Conservation (phyloP, 495 filamentous ascomycete genomes). For the Sphaerosporella brunnea region DNA sequence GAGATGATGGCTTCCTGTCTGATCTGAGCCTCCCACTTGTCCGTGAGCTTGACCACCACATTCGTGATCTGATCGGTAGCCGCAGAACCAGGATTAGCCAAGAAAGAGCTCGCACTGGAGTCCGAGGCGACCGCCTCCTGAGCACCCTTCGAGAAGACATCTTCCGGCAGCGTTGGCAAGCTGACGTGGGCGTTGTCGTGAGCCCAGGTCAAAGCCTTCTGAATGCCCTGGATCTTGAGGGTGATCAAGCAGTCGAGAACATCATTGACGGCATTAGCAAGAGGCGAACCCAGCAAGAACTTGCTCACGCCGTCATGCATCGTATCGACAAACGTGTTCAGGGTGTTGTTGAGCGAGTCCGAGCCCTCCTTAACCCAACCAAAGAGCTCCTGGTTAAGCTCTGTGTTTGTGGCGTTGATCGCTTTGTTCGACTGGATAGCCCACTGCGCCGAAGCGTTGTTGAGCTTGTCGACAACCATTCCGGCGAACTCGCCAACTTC, state of each 20-base stretch:
- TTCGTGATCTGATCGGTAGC: constrained; percentile 65
- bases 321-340: constrained; percentile 60
- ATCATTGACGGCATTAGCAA: constrained; percentile 38
- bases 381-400: constrained; percentile 69
- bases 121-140: constrained; percentile 39
- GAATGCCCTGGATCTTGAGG: constrained; percentile 55
- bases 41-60: constrained; percentile 48
- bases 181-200: constrained; percentile 65
- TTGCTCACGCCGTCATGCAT: constrained; percentile 51
- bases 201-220: constrained; percentile 80
- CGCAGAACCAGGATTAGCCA: constrained; percentile 47
- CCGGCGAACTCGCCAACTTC: constrained; percentile 71
- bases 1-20: constrained; percentile 62
- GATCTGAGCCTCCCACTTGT: constrained; percentile 45
- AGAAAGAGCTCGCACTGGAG: constrained; percentile 48
- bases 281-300: constrained; percentile 57
- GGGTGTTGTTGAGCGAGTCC: constrained; percentile 60
- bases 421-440: constrained; percentile 55
- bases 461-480: constrained; percentile 53
- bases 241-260: constrained; percentile 59
- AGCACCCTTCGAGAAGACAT: constrained; percentile 73
- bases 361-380: constrained; percentile 80
- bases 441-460: constrained; percentile 61
- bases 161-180: constrained; percentile 57
- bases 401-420: constrained; percentile 45